Percentiles rank a stretch among this genome's conserved stretches.
Conservation (phyloP, 116 monocot species). For the Dioscorea cayenensis region DNA sequence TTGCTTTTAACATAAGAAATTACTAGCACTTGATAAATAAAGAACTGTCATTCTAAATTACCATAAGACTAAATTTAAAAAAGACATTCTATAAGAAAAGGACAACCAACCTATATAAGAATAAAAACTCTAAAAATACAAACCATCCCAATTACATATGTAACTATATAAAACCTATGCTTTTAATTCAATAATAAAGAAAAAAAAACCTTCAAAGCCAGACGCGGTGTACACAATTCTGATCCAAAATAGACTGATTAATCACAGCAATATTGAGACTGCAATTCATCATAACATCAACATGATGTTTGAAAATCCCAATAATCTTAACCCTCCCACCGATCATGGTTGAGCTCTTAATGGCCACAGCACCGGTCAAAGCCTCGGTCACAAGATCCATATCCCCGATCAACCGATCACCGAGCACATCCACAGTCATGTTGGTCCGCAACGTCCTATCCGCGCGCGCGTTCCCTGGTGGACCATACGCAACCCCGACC, state of each 20-base stretch:
- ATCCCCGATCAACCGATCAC: neutral
- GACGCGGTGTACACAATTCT: conserved; percentile 31
- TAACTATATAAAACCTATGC: no score
- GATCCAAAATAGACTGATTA: conserved; percentile 19
- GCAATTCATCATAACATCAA: conserved; percentile 48
- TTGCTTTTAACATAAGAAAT: no score
- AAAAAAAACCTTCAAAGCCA: conserved; percentile 7
- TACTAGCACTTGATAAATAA: no score
- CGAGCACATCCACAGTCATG: conserved; percentile 45
- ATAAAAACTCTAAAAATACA: no score
- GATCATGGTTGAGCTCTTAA: conserved; percentile 18
- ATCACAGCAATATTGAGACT: conserved; percentile 17
- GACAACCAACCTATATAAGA: no score
- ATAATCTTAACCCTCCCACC: conserved; percentile 23
- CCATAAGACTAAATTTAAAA: no score
- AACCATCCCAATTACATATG: no score
- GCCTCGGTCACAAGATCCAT: neutral
- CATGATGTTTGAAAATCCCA: conserved; percentile 26
- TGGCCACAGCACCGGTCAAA: neutral
- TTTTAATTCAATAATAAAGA: no score
- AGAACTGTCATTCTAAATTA: no score
- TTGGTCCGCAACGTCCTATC: conserved; percentile 36
- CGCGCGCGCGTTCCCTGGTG: conserved; percentile 27
- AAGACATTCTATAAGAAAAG: no score
- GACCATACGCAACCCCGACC: conserved; percentile 29